Base-by-base conservation (phyloP, 164 flowering plant species). In the Houttuynia cordata region DNA sequence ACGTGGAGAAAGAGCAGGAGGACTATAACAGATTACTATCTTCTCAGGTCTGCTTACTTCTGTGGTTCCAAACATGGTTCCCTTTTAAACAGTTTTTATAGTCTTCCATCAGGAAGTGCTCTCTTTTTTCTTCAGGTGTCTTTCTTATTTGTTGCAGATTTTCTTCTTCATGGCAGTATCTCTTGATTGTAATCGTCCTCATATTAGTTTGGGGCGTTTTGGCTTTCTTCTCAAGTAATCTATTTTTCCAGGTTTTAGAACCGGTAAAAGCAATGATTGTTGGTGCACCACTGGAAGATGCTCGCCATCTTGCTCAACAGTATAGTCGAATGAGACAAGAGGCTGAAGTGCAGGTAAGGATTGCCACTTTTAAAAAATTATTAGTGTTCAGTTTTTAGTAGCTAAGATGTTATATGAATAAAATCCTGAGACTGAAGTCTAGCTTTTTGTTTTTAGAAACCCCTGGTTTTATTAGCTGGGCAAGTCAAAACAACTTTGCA, bases 271-370 rank as follows among this genome's bases (percentile, higher is more conserved):
- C 91, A 73, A 91, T 94, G 96, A 68, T 78, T 8, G 63, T 47
- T 65, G 87, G 99, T 62, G 69, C 96, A 69, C 99, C 99, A 59
- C 68, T 94, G 63, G 99, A 94, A 77, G 99, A 94, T 79, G 97
- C 99, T 69, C 96, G 99, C 24, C 97, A 94, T 77, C 97, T 94
- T 69, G 99, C 97, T 68, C 99, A 94, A 71, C 95, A 96, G 25
- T 94, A 94, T 70, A 87, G 94, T 75, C 83, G 88, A 69, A 91
- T 94, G 99, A 87, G 97, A 74, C 97, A 91, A 56, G 99, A 94
- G 72, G 99, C 97, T 51, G 99, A 94, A 78, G 61, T 76, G 19
- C 96, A 83, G 89, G 99, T 93, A 79, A 55, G 67, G 56, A 42
- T 56, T 49, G 7, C 56, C 23, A 21, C 8, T 53, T 51, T 51